These are phyloP conservation scores for Hymenoscyphus fraxineus DNA, from an alignment of 2,329 filamentous ascomycete genomes.

Conservation along the genomic window DNA sequence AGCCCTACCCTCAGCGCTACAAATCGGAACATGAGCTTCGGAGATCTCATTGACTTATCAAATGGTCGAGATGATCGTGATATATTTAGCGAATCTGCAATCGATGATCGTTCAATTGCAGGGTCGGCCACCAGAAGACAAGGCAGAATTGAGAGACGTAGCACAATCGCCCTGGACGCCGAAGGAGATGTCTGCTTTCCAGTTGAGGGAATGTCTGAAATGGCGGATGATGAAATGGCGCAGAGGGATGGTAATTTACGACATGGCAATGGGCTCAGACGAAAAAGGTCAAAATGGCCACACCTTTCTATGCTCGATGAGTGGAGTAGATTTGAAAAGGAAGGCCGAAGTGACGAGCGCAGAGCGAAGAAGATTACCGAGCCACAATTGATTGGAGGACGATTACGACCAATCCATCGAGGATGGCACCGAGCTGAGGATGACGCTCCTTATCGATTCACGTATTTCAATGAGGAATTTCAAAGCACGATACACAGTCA, in stretches of 20 bases:
- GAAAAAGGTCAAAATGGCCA: slow-evolving; percentile 75
- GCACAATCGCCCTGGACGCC: slow-evolving; percentile 59
- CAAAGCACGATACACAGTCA: slow-evolving; percentile 94
- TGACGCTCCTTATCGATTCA: slow-evolving; percentile 89
- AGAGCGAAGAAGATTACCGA: slow-evolving; percentile 90
- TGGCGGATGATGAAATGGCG: slow-evolving; percentile 70
- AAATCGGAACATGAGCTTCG: slow-evolving; percentile 54
- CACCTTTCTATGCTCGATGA: slow-evolving; percentile 80
- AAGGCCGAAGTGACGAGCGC: slow-evolving; percentile 75
- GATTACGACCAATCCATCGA: slow-evolving; percentile 73
- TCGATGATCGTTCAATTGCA: slow-evolving; percentile 32
- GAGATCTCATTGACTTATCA: slow-evolving; percentile 65
- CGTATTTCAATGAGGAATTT: slow-evolving; percentile 98
- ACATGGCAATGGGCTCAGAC: slow-evolving; percentile 31
- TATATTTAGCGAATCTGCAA: slow-evolving; percentile 23
- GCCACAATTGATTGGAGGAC: slow-evolving; percentile 85
- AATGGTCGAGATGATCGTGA: slow-evolving; percentile 19
- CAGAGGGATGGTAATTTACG: slow-evolving; percentile 43
- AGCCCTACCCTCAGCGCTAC: slow-evolving; percentile 52
- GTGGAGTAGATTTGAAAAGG: slow-evolving; percentile 88
- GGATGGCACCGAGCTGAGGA: slow-evolving; percentile 86
- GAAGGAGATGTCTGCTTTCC: slow-evolving; percentile 94
- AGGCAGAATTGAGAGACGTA: slow-evolving; percentile 41
- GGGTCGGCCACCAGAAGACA: slow-evolving; percentile 27
- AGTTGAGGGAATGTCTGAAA: slow-evolving; percentile 70